Conservation (phyloP, 2,329 filamentous ascomycete genomes). For the Paracoccidioides brasiliensis region DNA sequence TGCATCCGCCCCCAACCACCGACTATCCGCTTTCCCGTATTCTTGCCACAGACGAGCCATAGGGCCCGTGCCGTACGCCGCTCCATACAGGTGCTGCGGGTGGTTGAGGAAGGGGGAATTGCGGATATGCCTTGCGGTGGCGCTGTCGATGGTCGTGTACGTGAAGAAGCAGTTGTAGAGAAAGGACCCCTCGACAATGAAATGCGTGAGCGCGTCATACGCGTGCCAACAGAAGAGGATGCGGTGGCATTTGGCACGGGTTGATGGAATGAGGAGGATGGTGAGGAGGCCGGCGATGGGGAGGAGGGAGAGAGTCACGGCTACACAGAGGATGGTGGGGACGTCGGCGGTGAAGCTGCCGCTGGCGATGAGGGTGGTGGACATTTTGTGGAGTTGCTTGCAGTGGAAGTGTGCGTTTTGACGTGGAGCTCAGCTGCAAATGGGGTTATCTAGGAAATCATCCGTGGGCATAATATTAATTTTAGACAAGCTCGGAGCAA, state of each 20-base stretch:
- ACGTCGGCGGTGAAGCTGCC: conserved; percentile 9
- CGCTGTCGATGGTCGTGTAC: conserved; percentile 34
- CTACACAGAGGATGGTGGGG: conserved; percentile 41
- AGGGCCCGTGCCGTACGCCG: conserved; percentile 42
- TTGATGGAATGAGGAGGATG: conserved; percentile 37
- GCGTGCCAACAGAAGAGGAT: conserved; percentile 89
- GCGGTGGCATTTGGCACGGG: conserved; percentile 43
- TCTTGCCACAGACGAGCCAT: conserved; percentile 50
- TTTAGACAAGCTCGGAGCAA: too few relatives aligned
- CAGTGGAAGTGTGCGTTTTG: background rate
- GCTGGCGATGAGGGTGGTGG: background rate
- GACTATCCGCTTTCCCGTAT: conserved; percentile 50
- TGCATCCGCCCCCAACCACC: conserved; percentile 48
- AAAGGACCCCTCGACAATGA: conserved; percentile 80
- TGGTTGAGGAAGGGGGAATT: conserved; percentile 40
- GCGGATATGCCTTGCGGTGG: conserved; percentile 7
- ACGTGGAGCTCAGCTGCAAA: background rate
- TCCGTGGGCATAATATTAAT: too few relatives aligned
- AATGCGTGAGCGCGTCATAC: conserved; percentile 84
- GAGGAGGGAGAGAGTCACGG: conserved; percentile 42
- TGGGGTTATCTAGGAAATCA: background rate
- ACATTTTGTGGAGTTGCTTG: background rate
- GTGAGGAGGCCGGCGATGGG: conserved; percentile 40
- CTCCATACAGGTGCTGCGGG: conserved; percentile 44
- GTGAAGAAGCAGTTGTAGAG: conserved; percentile 89